phyloP scores from a whole-genome alignment of 805 yeast species.

The Lipomyces orientalis region DNA sequence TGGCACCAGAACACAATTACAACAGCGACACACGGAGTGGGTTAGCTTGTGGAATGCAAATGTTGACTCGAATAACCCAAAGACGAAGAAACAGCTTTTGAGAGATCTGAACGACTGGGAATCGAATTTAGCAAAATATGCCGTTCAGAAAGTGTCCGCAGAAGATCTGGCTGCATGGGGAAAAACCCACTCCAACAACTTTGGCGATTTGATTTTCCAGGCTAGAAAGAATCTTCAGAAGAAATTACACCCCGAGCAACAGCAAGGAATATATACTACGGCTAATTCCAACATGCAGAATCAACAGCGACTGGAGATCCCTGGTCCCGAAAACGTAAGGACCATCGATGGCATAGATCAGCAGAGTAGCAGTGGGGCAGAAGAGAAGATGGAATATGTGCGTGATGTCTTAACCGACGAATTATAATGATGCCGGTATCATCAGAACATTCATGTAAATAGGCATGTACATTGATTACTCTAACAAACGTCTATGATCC shows the following conservation, averaged over 20 bases:
- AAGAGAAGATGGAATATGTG: neutral
- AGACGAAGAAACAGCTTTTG: constrained; percentile 59
- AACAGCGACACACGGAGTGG: constrained; percentile 76
- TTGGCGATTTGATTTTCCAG: constrained; percentile 38
- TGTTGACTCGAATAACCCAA: constrained; percentile 72
- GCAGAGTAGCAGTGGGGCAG: neutral
- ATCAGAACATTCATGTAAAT: neutral
- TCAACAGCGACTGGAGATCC: neutral
- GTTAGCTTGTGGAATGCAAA: constrained; percentile 81
- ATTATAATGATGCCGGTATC: neutral
- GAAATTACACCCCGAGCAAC: neutral
- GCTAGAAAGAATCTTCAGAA: constrained; percentile 32
- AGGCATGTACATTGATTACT: neutral
- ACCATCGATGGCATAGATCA: neutral
- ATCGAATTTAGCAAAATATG: constrained; percentile 42
- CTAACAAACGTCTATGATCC: neutral
- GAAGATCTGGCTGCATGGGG: constrained; percentile 41
- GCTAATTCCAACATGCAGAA: neutral
- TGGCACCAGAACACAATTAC: constrained; percentile 70
- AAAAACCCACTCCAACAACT: constrained; percentile 37
- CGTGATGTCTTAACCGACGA: neutral
- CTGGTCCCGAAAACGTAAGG: neutral
- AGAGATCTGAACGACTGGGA: constrained; percentile 75
- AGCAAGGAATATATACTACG: neutral
- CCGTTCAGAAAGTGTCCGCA: constrained; percentile 36